phyloP scores from a whole-genome alignment of 208 protist species.

The Trypanosoma rangeli region DNA sequence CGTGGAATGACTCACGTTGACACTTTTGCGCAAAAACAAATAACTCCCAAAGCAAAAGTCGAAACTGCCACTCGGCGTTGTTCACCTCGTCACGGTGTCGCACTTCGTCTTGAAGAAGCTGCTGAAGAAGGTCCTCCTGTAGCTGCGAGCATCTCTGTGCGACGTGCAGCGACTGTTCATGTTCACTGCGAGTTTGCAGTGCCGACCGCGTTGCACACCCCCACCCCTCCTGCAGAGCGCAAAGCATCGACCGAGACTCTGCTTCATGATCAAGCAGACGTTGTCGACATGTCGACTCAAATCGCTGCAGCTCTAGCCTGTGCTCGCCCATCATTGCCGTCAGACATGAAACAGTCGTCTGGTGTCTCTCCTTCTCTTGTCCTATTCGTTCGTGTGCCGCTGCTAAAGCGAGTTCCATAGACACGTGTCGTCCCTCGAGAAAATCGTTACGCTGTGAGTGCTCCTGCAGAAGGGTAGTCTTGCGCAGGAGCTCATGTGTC shows the following conservation, averaged over 20 bases:
- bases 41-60: neutral
- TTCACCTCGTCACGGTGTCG: slow-evolving; percentile 1
- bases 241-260: neutral
- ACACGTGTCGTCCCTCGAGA: slow-evolving; percentile 2
- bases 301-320: neutral
- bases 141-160: neutral
- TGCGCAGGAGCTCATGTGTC: neutral
- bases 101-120: neutral
- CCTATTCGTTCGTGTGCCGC: neutral
- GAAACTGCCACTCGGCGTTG: neutral
- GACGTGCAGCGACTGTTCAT: neutral
- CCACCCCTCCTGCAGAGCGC: neutral
- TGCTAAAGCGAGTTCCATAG: slow-evolving; percentile 1
- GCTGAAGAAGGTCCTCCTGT: neutral
- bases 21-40: neutral
- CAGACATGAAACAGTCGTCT: neutral
- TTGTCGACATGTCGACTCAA: slow-evolving; percentile 1
- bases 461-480: neutral
- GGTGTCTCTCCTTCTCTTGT: neutral
- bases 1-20: neutral
- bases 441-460: neutral
- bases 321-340: neutral
- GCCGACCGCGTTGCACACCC: no score
- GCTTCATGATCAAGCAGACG: neutral
- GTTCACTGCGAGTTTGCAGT: neutral